Percentiles rank a stretch among this genome's conserved stretches.
phyloP scores from a whole-genome alignment of 371 early-diverging fungal genomes.

The Parasitella parasitica region DNA sequence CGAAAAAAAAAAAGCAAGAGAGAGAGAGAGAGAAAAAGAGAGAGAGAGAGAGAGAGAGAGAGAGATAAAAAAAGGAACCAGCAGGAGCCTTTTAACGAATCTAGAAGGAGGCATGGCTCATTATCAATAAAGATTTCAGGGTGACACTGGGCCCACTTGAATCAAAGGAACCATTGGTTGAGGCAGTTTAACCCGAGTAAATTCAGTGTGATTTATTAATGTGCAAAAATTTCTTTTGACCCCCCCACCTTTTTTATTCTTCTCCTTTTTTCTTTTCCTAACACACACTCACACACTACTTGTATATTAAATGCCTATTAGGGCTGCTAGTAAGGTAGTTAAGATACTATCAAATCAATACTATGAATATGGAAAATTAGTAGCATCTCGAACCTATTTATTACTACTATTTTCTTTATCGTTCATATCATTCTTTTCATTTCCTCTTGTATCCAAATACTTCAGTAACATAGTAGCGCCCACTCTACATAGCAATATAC shows the following conservation, averaged over 20 bases:
- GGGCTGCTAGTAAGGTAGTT: constrained; percentile 7
- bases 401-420: constrained; percentile 24
- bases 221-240: background rate
- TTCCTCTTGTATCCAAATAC: constrained; percentile 17
- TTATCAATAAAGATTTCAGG: background rate
- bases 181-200: background rate
- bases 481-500: constrained; percentile 15
- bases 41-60: background rate
- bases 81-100: background rate
- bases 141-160: background rate
- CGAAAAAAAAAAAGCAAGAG: background rate
- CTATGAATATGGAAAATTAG: constrained; percentile 22
- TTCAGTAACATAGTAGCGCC: background rate
- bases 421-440: constrained; percentile 27
- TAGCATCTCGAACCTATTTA: constrained; percentile 20
- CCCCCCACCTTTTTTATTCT: background rate
- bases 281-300: background rate
- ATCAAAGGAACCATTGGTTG: background rate
- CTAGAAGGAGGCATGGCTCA: background rate
- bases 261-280: background rate
- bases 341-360: constrained; percentile 21
- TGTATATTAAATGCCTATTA: constrained; percentile 22
- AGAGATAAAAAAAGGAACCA: background rate
- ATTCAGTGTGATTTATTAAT: background rate
- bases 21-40: background rate